Conservation (phyloP, 768 basidiomycete species). For the Macrolepiota fuliginosa region DNA sequence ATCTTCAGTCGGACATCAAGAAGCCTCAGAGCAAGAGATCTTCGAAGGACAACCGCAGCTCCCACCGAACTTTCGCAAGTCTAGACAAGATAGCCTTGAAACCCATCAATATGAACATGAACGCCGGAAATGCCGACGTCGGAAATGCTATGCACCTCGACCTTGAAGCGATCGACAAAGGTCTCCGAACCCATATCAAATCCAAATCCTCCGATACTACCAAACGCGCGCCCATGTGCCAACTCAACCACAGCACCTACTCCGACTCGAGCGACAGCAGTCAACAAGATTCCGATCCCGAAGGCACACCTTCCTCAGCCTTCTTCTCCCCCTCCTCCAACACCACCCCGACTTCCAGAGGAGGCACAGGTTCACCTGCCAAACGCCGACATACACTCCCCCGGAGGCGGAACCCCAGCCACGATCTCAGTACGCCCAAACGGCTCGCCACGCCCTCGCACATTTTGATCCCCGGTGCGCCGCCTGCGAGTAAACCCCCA, state of each 20-base stretch:
- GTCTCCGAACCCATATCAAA: background rate
- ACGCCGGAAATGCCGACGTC: background rate
- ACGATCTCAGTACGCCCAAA: conserved; percentile 2
- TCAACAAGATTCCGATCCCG: background rate
- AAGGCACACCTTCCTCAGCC: background rate
- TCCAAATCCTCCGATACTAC: background rate
- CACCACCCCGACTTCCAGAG: no score
- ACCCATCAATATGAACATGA: background rate
- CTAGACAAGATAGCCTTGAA: background rate
- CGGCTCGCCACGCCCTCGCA: conserved; percentile 52
- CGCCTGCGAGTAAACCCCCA: conserved; percentile 41
- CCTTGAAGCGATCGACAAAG: background rate
- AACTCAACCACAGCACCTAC: background rate
- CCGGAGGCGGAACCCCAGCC: background rate
- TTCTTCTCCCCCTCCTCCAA: background rate
- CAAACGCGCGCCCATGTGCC: background rate
- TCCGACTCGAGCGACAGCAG: background rate
- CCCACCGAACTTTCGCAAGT: background rate
- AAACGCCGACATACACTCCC: conserved; percentile 12
- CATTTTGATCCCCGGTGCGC: conserved; percentile 57
- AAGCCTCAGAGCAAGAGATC: background rate
- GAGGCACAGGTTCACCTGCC: background rate
- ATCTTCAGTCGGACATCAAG: background rate
- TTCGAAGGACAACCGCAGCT: background rate
- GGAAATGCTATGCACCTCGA: background rate